Conservation (phyloP, 2,329 filamentous ascomycete species). For the Aureobasidium sp. region DNA sequence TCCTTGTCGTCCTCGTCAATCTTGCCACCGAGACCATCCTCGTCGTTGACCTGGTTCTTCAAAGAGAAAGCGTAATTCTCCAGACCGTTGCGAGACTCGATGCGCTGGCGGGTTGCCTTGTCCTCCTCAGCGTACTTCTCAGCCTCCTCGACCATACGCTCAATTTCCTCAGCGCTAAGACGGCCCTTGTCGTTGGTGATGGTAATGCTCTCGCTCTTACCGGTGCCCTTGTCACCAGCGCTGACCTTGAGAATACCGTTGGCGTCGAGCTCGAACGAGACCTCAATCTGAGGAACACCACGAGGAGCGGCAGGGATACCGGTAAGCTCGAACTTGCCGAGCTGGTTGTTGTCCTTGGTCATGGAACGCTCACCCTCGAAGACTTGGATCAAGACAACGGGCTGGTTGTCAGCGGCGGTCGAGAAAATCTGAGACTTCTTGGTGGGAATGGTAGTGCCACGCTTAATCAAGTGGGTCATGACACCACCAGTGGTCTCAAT, state of each 20-base stretch:
- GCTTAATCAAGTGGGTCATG: slow-evolving; percentile 94
- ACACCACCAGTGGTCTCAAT: slow-evolving; percentile 97
- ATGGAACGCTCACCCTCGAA: slow-evolving; percentile 88
- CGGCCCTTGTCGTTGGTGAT: slow-evolving; percentile 99
- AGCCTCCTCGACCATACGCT: slow-evolving; percentile 97
- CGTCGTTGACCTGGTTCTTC: slow-evolving; percentile 98
- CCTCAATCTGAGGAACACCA: slow-evolving; percentile 96
- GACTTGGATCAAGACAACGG: slow-evolving; percentile 89
- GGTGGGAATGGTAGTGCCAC: slow-evolving; percentile 90
- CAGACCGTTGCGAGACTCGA: slow-evolving; percentile 89
- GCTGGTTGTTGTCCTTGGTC: slow-evolving; percentile 94
- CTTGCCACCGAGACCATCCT: slow-evolving; percentile 95
- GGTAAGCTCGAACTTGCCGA: slow-evolving; percentile 97
- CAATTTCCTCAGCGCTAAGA: slow-evolving; percentile 91
- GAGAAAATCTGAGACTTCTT: slow-evolving; percentile 98
- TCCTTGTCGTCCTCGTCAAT: slow-evolving; percentile 99
- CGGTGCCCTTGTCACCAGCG: slow-evolving; percentile 94
- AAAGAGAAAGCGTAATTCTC: slow-evolving; percentile 99
- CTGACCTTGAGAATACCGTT: slow-evolving; percentile 98
- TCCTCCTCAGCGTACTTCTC: slow-evolving; percentile 99
- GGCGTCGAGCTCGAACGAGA: slow-evolving; percentile 94
- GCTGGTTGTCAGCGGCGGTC: slow-evolving; percentile 93
- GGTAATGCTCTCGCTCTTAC: slow-evolving; percentile 94
- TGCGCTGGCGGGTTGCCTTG: slow-evolving; percentile 94
- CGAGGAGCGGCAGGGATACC: slow-evolving; percentile 91